Evolutionary conservation across 2,329 filamentous ascomycete species (phyloP).

Genomic region (Colletotrichum aenigma): DNA sequence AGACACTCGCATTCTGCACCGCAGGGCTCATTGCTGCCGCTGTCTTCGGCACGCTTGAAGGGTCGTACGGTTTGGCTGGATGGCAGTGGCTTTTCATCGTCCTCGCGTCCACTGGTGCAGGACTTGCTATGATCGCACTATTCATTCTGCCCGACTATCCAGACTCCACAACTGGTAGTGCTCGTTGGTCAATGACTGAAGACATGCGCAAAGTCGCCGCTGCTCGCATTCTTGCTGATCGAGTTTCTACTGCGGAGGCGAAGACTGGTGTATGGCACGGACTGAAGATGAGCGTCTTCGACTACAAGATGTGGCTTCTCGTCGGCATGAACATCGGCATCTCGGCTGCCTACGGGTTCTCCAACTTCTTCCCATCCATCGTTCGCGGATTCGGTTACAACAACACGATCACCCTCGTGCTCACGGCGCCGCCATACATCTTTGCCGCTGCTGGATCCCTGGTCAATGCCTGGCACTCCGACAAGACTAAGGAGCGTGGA

Average conservation of each 20-base stretch:
- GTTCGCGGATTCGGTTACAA: conserved; percentile 24
- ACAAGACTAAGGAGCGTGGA: conserved; percentile 23
- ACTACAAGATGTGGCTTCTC: conserved; percentile 27
- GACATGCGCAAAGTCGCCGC: conserved; percentile 26
- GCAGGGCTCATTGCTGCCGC: conserved; percentile 28
- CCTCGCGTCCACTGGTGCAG: conserved; percentile 28
- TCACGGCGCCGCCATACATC: conserved; percentile 26
- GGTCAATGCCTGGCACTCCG: conserved; percentile 23
- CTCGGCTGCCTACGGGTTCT: conserved; percentile 23
- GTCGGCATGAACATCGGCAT: conserved; percentile 25
- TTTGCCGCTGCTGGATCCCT: conserved; percentile 23
- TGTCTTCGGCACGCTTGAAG: conserved; percentile 23
- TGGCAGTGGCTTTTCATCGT: conserved; percentile 48
- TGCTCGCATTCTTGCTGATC: conserved; percentile 26
- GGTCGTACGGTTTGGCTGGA: conserved; percentile 32
- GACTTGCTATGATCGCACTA: conserved; percentile 21
- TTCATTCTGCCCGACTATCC: conserved; percentile 28
- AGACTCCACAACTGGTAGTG: conserved; percentile 25
- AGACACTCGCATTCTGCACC: conserved; percentile 24
- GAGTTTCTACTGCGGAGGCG: conserved; percentile 25
- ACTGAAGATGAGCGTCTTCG: conserved; percentile 24
- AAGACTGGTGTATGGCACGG: conserved; percentile 25
- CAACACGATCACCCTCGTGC: conserved; percentile 24
- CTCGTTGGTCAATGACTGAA: conserved; percentile 26
- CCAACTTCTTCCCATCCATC: conserved; percentile 28